Base-by-base conservation (phyloP, 2,329 filamentous ascomycete genomes). In the Trichoderma sp. region DNA sequence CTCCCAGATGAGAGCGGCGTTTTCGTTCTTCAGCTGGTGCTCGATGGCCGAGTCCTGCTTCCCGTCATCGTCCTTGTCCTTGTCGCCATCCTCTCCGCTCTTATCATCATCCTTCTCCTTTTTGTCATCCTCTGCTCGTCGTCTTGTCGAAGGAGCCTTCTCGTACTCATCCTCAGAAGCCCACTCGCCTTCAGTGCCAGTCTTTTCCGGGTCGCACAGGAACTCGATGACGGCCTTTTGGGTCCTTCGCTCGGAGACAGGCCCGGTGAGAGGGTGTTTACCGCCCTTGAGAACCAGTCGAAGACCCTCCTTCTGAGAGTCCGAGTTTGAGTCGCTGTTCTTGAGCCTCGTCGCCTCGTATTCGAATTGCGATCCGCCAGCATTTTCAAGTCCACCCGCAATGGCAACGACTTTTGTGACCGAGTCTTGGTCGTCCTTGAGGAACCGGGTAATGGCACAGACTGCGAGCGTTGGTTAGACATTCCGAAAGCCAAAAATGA, bases 201-300 rank as follows among this genome's bases (percentile, higher is more conserved):
- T 90, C 75, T 88, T 86, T 2, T 91, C 86, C 34, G 82, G 84
- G 78, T 97, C 92, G 82, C 96, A 99, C 24, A 95, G 80, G 76
- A 98, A 94, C 77, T 97, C 93, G 69, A 98, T 88, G 11, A 97
- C 87, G 4, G 94, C 93, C 77, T 89, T 90, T 80, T 97, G 92
- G 73, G 88, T 84, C 32, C 83, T 82, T 70, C 86, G 84, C 63
- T 86, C 84, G 68, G 86, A 85, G 8, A 76, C 70, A 2, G 77
- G 76, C 2, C 90, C 91, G 63, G 88, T 84, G 8, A 86, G 78
- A 12, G 82, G 82, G 73, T 87, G 84, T 60, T 83, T 85, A 15
- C 89, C 88, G n/a, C 90, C 90, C 72, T 86, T 84, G 64, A 97
- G 80, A 73, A 91, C 89, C 1, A 96, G 80, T 18, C 90, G 86